Evolutionary conservation across 2,329 filamentous ascomycete genomes (phyloP).

Genomic region (Talaromyces atroroseus): DNA sequence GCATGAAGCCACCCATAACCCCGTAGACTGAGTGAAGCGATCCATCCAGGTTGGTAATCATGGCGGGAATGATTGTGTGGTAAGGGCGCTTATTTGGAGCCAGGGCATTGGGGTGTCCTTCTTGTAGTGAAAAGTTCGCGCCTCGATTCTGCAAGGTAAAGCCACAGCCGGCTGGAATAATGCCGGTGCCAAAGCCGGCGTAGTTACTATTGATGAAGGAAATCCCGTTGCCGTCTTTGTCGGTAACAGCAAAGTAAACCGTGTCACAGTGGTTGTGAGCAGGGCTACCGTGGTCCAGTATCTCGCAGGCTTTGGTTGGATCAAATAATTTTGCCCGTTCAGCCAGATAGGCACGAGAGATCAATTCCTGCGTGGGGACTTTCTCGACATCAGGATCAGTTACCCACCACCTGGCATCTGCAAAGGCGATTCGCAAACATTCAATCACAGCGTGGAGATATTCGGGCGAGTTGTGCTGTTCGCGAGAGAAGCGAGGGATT

Average conservation of each 20-base stretch:
- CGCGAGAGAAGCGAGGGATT: conserved; percentile 63
- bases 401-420: conserved; percentile 85
- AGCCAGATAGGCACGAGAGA: conserved; percentile 69
- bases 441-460: conserved; percentile 88
- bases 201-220: conserved; percentile 98
- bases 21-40: conserved; percentile 81
- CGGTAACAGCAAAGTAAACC: conserved; percentile 85
- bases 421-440: conserved; percentile 79
- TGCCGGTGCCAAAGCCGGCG: conserved; percentile 74
- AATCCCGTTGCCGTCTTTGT: conserved; percentile 78
- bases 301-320: conserved; percentile 46
- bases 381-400: conserved; percentile 69
- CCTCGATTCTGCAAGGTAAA: conserved; percentile 95
- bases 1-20: conserved; percentile 98
- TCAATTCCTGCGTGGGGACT: conserved; percentile 65
- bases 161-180: conserved; percentile 78
- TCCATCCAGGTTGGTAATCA: conserved; percentile 76
- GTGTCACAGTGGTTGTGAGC: conserved; percentile 85
- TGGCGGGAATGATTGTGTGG: conserved; percentile 93
- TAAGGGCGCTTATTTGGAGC: conserved; percentile 84
- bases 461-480: conserved; percentile 73
- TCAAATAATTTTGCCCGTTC: conserved; percentile 61
- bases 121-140: conserved; percentile 69
- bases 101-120: conserved; percentile 71
- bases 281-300: conserved; percentile 68